Evolutionary conservation across 2,329 filamentous ascomycete species (phyloP), one percentile per base, ranked within the genome.

Genomic region (Thelonectria discophora): DNA sequence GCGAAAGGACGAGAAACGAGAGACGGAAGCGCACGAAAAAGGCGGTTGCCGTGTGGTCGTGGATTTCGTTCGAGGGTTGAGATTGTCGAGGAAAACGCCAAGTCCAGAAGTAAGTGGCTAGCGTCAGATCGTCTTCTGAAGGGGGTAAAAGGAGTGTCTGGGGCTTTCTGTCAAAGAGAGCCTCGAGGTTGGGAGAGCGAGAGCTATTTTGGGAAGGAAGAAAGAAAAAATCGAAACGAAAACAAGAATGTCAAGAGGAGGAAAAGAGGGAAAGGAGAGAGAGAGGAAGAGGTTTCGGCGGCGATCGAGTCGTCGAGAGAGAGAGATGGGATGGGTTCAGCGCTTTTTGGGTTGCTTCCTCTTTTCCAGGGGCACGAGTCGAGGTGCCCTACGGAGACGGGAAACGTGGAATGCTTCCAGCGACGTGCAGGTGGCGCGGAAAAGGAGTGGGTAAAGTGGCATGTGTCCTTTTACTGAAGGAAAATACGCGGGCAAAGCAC

Each of bases 131-230:
- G 39, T 50, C 42, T 58, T 51, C 65, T 51, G 34, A 37, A 15
- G 24, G 15, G 32, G 11, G 37, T 24, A 24, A 67, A 74, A 74
- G 66, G 75, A 76, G 68, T 69, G 76, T 71, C 64, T 65, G 64
- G 72, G 72, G 24, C 24, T 70, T 70, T 75, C 74, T 77, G 53
- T 78, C 74, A 74, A 78, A 77, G 76, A 77, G 51, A 69, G 72
- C 72, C 32, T 34, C 73, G 64, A 53, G 40, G 30, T 58, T 57
- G 43, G 24, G 45, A 27, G 32, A 58, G 48, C 45, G n/a, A n/a
- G n/a, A n/a, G n/a, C n/a, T n/a, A n/a, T n/a, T 57, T 32, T 37
- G 53, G 42, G 51, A 34, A 58, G 32, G 18, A 43, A 52, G 48
- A 47, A 59, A 52, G n/a, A 46, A 54, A 39, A 64, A 53, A 55